Conservation (phyloP, 805 yeast genomes). For the Myxozyma kluyveri region DNA sequence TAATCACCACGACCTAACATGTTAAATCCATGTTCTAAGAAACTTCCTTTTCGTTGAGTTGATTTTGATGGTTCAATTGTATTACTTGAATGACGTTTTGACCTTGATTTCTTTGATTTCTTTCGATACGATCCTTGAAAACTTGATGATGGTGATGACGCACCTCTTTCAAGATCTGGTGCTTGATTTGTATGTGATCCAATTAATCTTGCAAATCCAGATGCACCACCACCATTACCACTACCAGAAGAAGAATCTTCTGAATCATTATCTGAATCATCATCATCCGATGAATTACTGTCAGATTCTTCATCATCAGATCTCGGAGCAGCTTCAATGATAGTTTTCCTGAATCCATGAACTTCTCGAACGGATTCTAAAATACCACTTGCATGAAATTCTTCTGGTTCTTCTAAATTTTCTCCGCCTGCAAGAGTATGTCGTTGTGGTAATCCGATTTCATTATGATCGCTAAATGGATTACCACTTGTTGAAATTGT, state of each 20-base stretch:
- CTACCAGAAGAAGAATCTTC: not conserved
- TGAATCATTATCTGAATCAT: constrained; percentile 1
- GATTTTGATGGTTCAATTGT: not conserved
- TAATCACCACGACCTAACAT: not conserved
- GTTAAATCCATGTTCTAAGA: constrained; percentile 8
- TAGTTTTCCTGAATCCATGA: constrained; percentile 80
- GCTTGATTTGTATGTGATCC: not conserved
- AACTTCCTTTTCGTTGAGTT: constrained; percentile 17
- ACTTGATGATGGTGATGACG: not conserved
- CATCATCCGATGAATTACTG: constrained; percentile 4
- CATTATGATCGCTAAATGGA: not conserved
- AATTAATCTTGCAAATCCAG: not conserved
- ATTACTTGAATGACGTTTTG: not conserved
- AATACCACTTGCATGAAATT: constrained; percentile 55
- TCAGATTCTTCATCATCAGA: constrained; percentile 13
- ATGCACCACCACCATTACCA: too few species aligned
- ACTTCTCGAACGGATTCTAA: constrained; percentile 80
- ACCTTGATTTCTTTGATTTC: not conserved
- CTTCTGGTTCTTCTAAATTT: not conserved
- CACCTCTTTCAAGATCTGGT: constrained; percentile 1
- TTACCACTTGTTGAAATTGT: not conserved
- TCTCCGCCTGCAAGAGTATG: not conserved
- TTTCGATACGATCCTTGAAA: not conserved
- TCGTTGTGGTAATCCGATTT: not conserved
- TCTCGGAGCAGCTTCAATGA: constrained; percentile 52